These are phyloP conservation scores for Hygrocybe punicea DNA, from an alignment of 768 basidiomycete species.

Conservation along the genomic window DNA sequence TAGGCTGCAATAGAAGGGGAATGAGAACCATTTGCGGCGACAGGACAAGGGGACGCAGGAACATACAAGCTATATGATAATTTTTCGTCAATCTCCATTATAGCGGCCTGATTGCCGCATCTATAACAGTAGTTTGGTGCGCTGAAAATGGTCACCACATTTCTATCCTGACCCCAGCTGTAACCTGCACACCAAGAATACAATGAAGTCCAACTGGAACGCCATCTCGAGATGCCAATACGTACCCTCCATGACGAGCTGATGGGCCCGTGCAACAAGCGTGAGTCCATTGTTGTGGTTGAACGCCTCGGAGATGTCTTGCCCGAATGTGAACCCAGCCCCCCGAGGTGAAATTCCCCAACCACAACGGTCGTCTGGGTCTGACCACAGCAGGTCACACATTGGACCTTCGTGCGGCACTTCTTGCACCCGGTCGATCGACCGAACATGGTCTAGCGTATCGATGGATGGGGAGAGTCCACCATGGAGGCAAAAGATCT, in stretches of 20 bases:
- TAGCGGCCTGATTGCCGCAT: constrained; percentile 98
- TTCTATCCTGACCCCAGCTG: constrained; percentile 98
- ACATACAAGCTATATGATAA: constrained; percentile 88
- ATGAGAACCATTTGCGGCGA: background rate
- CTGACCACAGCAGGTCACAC: constrained; percentile 99
- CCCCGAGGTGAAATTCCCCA: constrained; percentile 99
- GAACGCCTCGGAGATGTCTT: constrained; percentile 98
- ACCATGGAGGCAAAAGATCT: constrained; percentile 99
- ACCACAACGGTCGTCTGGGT: constrained; percentile 98
- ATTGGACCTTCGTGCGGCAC: constrained; percentile 99
- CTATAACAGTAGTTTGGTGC: constrained; percentile 99
- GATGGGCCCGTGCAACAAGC: constrained; percentile 90
- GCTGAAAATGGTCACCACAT: constrained; percentile 99
- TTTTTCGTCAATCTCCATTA: constrained; percentile 99
- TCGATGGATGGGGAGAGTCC: constrained; percentile 98
- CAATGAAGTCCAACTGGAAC: background rate
- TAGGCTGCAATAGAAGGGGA: constrained; percentile 55
- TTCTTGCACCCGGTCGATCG: constrained; percentile 98
- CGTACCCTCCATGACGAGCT: constrained; percentile 94
- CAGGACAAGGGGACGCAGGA: constrained; percentile 6
- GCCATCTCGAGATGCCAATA: constrained; percentile 11
- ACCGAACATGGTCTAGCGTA: constrained; percentile 97
- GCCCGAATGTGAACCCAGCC: constrained; percentile 98
- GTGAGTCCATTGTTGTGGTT: constrained; percentile 99
- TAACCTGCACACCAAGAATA: constrained; percentile 49